Conservation (phyloP, 108 stramenopile species). For the Craspedostauros australis region DNA sequence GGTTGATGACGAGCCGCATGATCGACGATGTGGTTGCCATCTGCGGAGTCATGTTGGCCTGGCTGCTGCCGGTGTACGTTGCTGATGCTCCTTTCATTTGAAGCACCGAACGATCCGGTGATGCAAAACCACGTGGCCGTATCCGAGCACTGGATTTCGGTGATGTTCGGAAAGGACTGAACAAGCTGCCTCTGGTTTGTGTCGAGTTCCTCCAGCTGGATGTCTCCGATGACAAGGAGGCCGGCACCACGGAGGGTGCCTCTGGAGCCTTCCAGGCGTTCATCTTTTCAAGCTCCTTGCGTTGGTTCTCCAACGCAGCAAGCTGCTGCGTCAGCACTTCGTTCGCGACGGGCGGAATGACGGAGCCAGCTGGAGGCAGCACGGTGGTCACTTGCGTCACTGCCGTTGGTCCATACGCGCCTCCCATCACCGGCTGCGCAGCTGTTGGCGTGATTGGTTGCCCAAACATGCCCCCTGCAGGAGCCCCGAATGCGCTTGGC, state of each 20-base stretch:
- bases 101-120: no score
- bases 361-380: slow-evolving; percentile 20
- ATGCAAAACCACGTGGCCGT: slow-evolving; percentile 73
- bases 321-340: slow-evolving; percentile 67
- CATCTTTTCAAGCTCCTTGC: slow-evolving; percentile 61
- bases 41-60: no score
- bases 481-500: no score
- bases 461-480: slow-evolving; percentile 39
- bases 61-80: no score
- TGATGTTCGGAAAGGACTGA: slow-evolving; percentile 40
- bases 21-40: slow-evolving; percentile 22
- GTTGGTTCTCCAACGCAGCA: slow-evolving; percentile 67
- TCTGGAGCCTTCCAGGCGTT: no score
- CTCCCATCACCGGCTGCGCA: no score
- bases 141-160: slow-evolving; percentile 64
- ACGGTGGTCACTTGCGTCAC: not conserved
- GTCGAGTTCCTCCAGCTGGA: no score
- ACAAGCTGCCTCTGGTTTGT: no score
- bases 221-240: no score
- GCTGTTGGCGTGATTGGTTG: slow-evolving; percentile 37
- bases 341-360: slow-evolving; percentile 61
- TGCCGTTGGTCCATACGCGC: slow-evolving; percentile 12
- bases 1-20: slow-evolving; percentile 21
- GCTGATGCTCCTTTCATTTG: no score
- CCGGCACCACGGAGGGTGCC: no score